Percentiles rank a stretch among this genome's conserved stretches.
These are phyloP conservation scores for Amniculicola lignicola DNA, from an alignment of 495 filamentous ascomycete genomes.

Conservation along the genomic window DNA sequence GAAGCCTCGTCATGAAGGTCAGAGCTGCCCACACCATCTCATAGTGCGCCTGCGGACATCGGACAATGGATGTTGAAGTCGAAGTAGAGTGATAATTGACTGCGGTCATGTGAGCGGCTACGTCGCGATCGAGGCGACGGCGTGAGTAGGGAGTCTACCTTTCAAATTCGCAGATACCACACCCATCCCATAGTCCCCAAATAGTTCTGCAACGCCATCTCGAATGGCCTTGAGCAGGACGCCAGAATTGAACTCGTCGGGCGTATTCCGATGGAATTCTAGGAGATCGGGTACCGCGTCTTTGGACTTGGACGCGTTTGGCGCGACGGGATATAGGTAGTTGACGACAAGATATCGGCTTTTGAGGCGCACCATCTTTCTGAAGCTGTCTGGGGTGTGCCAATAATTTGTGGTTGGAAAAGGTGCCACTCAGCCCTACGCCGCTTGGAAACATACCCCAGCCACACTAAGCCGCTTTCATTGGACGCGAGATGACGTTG, in stretches of 20 bases:
- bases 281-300: slow-evolving; percentile 53
- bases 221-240: slow-evolving; percentile 65
- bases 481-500: too few species aligned
- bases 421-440: too few species aligned
- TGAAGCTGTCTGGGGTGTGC: not conserved
- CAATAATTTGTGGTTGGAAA: too few species aligned
- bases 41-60: slow-evolving; percentile 72
- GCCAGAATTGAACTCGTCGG: slow-evolving; percentile 59
- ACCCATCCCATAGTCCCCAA: slow-evolving; percentile 89
- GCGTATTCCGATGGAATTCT: slow-evolving; percentile 72
- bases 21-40: slow-evolving; percentile 86
- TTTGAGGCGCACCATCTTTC: slow-evolving; percentile 89
- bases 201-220: slow-evolving; percentile 64
- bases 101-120: slow-evolving; percentile 44
- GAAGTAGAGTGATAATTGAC: slow-evolving; percentile 90
- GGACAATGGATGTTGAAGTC: slow-evolving; percentile 91
- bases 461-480: too few species aligned
- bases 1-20: slow-evolving; percentile 73
- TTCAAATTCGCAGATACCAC: slow-evolving; percentile 58
- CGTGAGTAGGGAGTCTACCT: slow-evolving; percentile 51
- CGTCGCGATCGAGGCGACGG: not conserved
- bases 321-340: slow-evolving; percentile 70
- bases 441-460: too few species aligned
- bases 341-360: slow-evolving; percentile 89
- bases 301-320: slow-evolving; percentile 31